phyloP scores from a whole-genome alignment of 2,329 filamentous ascomycete genomes.

The Boeremia lycopersici region DNA sequence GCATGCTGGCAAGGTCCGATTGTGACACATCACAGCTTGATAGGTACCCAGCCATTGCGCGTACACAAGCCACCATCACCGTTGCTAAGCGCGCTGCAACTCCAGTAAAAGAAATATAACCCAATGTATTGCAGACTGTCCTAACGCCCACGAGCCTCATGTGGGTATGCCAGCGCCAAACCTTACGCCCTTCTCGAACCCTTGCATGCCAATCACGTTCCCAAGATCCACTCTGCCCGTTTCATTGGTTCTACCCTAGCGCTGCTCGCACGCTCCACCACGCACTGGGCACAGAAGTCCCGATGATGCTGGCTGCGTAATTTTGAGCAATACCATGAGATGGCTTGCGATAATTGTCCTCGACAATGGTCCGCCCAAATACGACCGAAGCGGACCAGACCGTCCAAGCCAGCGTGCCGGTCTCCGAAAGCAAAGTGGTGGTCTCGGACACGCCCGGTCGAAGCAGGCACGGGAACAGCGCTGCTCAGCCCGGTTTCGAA shows the following conservation, averaged over 20 bases:
- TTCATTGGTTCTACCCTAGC: conserved; percentile 36
- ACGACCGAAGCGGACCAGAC: conserved; percentile 5
- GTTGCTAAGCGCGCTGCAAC: conserved; percentile 7
- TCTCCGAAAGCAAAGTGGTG: conserved; percentile 6
- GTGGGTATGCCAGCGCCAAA: conserved; percentile 24
- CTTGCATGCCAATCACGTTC: conserved; percentile 34
- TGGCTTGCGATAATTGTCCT: background rate
- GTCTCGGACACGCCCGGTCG: background rate
- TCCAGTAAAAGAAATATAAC: conserved; percentile 2
- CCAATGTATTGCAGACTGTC: conserved; percentile 30
- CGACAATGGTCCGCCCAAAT: background rate
- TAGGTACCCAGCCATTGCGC: conserved; percentile 4
- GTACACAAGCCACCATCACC: conserved; percentile 1
- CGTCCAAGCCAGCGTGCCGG: conserved; percentile 1
- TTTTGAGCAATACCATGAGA: conserved; percentile 7
- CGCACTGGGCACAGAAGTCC: conserved; percentile 24
- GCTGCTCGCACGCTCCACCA: conserved; percentile 31
- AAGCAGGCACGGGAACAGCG: conserved; percentile 2
- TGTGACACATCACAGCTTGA: conserved; percentile 9
- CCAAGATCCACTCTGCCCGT: conserved; percentile 17
- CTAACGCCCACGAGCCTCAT: conserved; percentile 12
- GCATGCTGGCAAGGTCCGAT: conserved; percentile 12
- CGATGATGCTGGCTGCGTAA: conserved; percentile 3
- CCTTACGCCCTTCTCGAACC: conserved; percentile 14
- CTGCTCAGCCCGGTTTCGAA: conserved; percentile 4